Conservation (phyloP, 345 rosid species). For the Syzygium grande region DNA sequence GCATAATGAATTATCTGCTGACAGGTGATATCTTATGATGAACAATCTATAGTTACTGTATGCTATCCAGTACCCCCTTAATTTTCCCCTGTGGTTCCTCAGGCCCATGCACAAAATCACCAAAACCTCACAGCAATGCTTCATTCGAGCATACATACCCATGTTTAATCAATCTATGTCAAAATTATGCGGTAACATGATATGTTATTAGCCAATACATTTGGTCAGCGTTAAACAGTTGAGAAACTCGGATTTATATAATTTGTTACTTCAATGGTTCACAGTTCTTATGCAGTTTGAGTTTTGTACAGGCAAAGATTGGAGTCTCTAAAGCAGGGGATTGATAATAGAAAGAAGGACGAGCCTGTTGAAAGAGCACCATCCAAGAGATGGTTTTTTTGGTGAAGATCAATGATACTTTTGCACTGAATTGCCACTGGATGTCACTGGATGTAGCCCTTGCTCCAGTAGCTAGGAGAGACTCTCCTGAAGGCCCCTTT, state of each 20-base stretch:
- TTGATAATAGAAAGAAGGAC: slow-evolving; percentile 42
- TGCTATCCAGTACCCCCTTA: not conserved
- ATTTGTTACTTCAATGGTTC: not conserved
- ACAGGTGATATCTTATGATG: not conserved
- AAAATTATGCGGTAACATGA: not conserved
- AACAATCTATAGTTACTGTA: not conserved
- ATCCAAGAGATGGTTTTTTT: slow-evolving; percentile 57
- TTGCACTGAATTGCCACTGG: not conserved
- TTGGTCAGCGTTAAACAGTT: not conserved
- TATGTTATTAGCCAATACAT: not conserved
- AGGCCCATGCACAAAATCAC: not conserved
- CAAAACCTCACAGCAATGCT: not conserved
- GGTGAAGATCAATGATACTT: slow-evolving; percentile 24
- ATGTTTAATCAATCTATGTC: not conserved
- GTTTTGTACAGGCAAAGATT: slow-evolving; percentile 44
- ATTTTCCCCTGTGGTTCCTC: not conserved
- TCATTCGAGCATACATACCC: not conserved
- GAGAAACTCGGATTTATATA: not conserved
- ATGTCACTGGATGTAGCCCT: not conserved
- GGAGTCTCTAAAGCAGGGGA: slow-evolving; percentile 62
- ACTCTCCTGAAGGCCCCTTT: not conserved
- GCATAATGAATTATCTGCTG: not conserved
- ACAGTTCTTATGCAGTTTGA: not conserved
- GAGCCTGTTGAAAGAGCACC: slow-evolving; percentile 18
- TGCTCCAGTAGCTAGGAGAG: not conserved